phyloP scores from a whole-genome alignment of 352 stramenopile species.

The Globisporangium splendens region DNA sequence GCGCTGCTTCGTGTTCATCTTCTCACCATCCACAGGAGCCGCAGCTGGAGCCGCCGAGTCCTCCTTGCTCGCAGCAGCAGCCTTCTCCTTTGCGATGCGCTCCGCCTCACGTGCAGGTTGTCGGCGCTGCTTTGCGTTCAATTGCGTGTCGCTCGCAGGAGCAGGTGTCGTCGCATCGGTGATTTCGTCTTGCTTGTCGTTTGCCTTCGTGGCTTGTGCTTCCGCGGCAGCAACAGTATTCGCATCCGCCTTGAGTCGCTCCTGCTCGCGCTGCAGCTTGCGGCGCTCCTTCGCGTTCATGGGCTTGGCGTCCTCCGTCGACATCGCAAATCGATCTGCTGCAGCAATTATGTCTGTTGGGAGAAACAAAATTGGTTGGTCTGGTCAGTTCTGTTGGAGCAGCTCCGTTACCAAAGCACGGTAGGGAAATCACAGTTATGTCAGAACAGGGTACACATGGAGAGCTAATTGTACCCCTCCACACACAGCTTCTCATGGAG shows the following conservation, averaged over 20 bases:
- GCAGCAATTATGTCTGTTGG: no score
- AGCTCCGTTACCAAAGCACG: no score
- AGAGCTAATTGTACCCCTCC: no score
- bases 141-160: constrained; percentile 3
- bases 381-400: no score
- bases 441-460: no score
- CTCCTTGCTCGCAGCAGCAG: constrained; percentile 2
- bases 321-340: not conserved
- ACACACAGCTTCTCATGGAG: no score
- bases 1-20: constrained; percentile 51
- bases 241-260: constrained; percentile 17
- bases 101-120: constrained; percentile 20
- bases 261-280: constrained; percentile 62
- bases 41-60: not conserved
- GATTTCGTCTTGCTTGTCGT: constrained; percentile 8
- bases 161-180: not conserved
- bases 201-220: no score
- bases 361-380: no score
- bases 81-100: constrained; percentile 3
- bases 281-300: constrained; percentile 83
- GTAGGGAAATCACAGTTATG: no score
- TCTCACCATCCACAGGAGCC: constrained; percentile 11
- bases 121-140: constrained; percentile 42
- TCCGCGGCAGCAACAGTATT: not conserved
- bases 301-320: not conserved